A percentile compares a stretch with the other conserved stretches of the same genome.
phyloP scores from a whole-genome alignment of 805 yeast genomes.

The Jamesozyma gamospora region DNA sequence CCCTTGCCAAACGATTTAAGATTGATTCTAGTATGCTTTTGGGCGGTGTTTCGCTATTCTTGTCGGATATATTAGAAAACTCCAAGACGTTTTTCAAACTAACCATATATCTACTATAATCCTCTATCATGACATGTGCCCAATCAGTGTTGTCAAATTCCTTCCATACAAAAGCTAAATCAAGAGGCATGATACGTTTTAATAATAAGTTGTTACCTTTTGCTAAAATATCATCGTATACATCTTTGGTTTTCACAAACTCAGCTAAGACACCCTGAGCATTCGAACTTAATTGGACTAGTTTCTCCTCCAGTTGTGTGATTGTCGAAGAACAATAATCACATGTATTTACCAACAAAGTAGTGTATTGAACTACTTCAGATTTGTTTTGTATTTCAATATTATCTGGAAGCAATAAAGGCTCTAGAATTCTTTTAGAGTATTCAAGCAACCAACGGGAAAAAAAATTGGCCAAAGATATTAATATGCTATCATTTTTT shows the following conservation, averaged over 20 bases:
- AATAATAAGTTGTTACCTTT: slow-evolving; percentile 47
- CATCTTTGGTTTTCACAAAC: slow-evolving; percentile 48
- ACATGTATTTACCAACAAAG: slow-evolving; percentile 75
- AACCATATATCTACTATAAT: slow-evolving; percentile 58
- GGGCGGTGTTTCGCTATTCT: slow-evolving; percentile 30
- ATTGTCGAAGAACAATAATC: slow-evolving; percentile 79
- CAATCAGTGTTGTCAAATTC: slow-evolving; percentile 74
- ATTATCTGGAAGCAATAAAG: slow-evolving; percentile 37
- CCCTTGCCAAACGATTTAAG: slow-evolving; percentile 53
- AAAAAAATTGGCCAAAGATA: slow-evolving; percentile 48
- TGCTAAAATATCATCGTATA: slow-evolving; percentile 49
- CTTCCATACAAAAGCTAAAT: slow-evolving; percentile 66
- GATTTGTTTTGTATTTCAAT: slow-evolving; percentile 33
- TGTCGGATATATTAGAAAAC: slow-evolving; percentile 2
- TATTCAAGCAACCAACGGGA: slow-evolving; percentile 56
- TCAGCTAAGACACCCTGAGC: slow-evolving; percentile 33
- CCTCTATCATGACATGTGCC: slow-evolving; percentile 56
- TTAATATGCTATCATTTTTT: slow-evolving; percentile 13
- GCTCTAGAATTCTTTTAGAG: slow-evolving; percentile 39
- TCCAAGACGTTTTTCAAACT: slow-evolving; percentile 42
- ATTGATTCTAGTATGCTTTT: slow-evolving; percentile 28
- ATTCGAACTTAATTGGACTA: slow-evolving; percentile 35
- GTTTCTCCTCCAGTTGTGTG: slow-evolving; percentile 61
- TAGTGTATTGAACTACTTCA: slow-evolving; percentile 57
- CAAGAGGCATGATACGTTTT: slow-evolving; percentile 43